Base-by-base conservation (phyloP, 768 basidiomycete genomes). In the Austroboletus eburneus region DNA sequence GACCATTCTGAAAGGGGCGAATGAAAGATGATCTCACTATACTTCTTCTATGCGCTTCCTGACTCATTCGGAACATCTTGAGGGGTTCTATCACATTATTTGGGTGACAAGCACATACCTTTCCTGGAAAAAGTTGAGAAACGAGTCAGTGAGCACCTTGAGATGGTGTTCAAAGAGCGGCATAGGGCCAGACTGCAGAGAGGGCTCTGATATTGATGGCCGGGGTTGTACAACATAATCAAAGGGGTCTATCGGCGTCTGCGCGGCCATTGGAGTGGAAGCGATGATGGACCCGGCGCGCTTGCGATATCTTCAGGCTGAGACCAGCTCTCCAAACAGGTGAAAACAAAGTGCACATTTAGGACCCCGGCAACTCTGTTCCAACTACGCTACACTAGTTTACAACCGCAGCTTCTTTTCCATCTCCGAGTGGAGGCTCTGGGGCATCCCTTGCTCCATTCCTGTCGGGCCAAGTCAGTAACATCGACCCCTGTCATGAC, bases 61-160 rank as follows among this genome's bases (percentile, higher is more conserved):
- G 60, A 25, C 54, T 52, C 24, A 13, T 14, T 36, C 42, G 40
- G 46, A 42, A 55, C 54, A 62, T 53, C 45, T 61, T 44, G 49
- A 47, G 45, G n/a, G 40, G 44, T 35, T 49, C 49, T 50, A 55
- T 39, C 37, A 39, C 27, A 41, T 29, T 57, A 50, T 38, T 50
- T 44, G 5, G 12, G 5, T 33, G 32, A 55, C 41, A 40, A 24
- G 25, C 35, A 55, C 73, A 51, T 52, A 87, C 91, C 91, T 77
- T 72, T 93, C 91, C 65, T 81, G 79, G 68, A 94, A 92, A 72
- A 93, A 94, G 47, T 61, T 70, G 48, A 94, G 74, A 64, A 91
- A 91, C 4, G 85, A 86, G 56, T 92, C 60, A 3, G 76, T 76
- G 52, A 89, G 64, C 54, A 80, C 71, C 49, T 72, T 78, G 29